These are phyloP conservation scores for Smittium mucronatum DNA, from an alignment of 371 early-diverging fungal species.

Conservation along the genomic window DNA sequence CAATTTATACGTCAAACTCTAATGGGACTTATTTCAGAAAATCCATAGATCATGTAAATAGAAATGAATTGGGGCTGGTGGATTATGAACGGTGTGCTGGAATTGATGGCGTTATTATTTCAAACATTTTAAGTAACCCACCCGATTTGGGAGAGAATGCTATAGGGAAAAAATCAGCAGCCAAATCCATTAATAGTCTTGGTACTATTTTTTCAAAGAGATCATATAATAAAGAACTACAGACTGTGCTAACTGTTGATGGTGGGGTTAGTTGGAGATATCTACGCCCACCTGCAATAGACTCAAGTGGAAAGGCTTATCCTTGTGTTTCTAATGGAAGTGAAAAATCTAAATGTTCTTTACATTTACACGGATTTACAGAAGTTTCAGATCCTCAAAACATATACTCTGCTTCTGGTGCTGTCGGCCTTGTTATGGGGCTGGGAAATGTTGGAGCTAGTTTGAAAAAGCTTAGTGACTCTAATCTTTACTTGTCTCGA, in stretches of 20 bases:
- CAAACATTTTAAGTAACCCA: conserved; percentile 68
- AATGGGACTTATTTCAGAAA: conserved; percentile 69
- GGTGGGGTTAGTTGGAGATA: conserved; percentile 66
- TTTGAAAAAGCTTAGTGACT: conserved; percentile 48
- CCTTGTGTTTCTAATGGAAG: conserved; percentile 20
- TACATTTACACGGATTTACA: conserved; percentile 74
- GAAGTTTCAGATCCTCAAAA: conserved; percentile 62
- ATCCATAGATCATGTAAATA: conserved; percentile 60
- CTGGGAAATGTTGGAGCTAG: conserved; percentile 78
- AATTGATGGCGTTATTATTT: conserved; percentile 74
- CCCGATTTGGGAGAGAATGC: conserved; percentile 30
- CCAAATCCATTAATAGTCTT: conserved; percentile 8
- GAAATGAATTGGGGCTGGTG: conserved; percentile 65
- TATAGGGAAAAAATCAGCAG: conserved; percentile 16
- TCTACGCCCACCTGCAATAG: conserved; percentile 41
- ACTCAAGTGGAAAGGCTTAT: conserved; percentile 35
- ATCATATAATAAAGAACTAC: conserved; percentile 41
- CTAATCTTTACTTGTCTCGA: conserved; percentile 71
- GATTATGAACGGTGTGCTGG: conserved; percentile 91
- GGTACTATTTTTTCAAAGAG: conserved; percentile 13
- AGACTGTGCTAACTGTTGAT: conserved; percentile 65
- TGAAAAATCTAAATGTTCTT: conserved; percentile 34
- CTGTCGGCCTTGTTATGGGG: conserved; percentile 80
- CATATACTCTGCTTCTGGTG: conserved; percentile 58
- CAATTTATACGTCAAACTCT: conserved; percentile 69